These are phyloP conservation scores for Candida insectalens DNA, from an alignment of 805 yeast genomes.

Conservation along the genomic window DNA sequence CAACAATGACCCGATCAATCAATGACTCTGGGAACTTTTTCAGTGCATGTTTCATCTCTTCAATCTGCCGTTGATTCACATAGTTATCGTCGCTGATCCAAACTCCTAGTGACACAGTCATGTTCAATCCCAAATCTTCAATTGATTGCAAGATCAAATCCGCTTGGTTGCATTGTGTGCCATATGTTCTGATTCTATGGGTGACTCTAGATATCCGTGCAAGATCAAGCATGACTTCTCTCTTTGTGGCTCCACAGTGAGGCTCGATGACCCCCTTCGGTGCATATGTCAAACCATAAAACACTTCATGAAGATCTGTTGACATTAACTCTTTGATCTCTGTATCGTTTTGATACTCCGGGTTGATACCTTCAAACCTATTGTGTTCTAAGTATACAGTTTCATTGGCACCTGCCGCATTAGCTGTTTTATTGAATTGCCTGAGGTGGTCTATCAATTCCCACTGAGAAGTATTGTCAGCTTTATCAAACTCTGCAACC, in stretches of 20 bases:
- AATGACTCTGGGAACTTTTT: conserved; percentile 31
- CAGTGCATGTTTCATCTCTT: conserved; percentile 32
- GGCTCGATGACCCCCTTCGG: conserved; percentile 45
- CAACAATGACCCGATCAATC: conserved; percentile 46
- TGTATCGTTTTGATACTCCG: conserved; percentile 22
- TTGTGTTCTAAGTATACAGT: too few relatives aligned
- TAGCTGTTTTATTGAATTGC: too few relatives aligned
- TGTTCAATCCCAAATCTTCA: conserved; percentile 35
- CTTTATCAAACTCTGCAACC: not conserved
- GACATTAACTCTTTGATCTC: conserved; percentile 30
- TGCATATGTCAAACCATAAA: conserved; percentile 53
- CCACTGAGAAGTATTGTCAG: not conserved
- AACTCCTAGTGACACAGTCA: conserved; percentile 52
- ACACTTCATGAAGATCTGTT: conserved; percentile 26
- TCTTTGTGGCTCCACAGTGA: conserved; percentile 36
- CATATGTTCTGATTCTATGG: conserved; percentile 44
- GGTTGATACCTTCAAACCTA: conserved; percentile 23
- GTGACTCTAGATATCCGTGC: conserved; percentile 51
- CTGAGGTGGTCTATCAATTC: too few relatives aligned
- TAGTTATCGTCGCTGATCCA: conserved; percentile 44
- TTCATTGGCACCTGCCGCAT: too few relatives aligned
- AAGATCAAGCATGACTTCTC: conserved; percentile 46
- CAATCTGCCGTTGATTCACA: conserved; percentile 36
- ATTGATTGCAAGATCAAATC: conserved; percentile 45
- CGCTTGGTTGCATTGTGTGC: conserved; percentile 54